These are phyloP conservation scores for Hymenoscyphus fructigenus DNA, from an alignment of 2,329 filamentous ascomycete genomes.

Conservation along the genomic window DNA sequence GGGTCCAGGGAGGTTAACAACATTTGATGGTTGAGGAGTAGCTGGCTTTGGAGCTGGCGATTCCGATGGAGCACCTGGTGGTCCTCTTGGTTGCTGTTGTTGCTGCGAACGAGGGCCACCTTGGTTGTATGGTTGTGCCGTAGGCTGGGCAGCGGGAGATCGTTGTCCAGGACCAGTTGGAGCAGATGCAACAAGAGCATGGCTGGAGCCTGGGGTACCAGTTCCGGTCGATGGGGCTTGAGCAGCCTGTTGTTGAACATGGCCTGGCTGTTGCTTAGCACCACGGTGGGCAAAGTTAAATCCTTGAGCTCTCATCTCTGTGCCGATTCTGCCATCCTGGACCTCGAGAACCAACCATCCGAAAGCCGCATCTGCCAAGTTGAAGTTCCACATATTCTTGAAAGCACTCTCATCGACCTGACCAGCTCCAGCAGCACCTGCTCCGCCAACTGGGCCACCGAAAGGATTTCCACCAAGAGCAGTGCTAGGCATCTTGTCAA, in stretches of 20 bases:
- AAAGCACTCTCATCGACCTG: conserved; percentile 98
- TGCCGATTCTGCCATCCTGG: conserved; percentile 92
- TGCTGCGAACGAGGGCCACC: conserved; percentile 29
- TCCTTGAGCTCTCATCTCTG: conserved; percentile 96
- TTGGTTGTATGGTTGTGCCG: conserved; percentile 30
- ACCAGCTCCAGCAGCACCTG: conserved; percentile 65
- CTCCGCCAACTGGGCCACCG: conserved; percentile 76
- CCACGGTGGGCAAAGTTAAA: conserved; percentile 99
- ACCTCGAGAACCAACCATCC: conserved; percentile 94
- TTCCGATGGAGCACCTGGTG: conserved; percentile 31
- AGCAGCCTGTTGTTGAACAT: conserved; percentile 35
- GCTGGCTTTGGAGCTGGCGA: conserved; percentile 46
- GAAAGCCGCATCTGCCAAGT: conserved; percentile 94
- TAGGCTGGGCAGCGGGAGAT: conserved; percentile 29
- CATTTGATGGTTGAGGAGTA: conserved; percentile 44
- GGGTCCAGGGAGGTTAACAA: conserved; percentile 38
- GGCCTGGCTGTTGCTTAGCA: conserved; percentile 66
- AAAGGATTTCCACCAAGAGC: conserved; percentile 97
- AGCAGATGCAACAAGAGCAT: conserved; percentile 36
- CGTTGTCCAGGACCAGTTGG: conserved; percentile 35
- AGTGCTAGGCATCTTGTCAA: conserved; percentile 96
- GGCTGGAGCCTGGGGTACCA: conserved; percentile 37
- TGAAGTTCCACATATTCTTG: conserved; percentile 99
- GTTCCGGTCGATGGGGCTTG: conserved; percentile 39
- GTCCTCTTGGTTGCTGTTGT: conserved; percentile 34